These are phyloP conservation scores for Trypanosoma avium DNA, from an alignment of 208 protist genomes.

Conservation along the genomic window DNA sequence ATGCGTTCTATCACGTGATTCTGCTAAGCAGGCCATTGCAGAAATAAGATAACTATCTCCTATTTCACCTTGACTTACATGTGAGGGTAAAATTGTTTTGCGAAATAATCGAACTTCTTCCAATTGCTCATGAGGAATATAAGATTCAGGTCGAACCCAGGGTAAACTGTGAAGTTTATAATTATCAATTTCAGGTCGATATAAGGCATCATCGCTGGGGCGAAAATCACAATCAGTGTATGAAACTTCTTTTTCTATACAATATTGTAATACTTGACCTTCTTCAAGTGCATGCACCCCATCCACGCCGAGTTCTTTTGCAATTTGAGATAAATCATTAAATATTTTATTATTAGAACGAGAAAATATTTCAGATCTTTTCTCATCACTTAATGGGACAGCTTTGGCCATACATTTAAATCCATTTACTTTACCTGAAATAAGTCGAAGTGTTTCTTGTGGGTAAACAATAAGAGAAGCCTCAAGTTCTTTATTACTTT, in stretches of 20 bases:
- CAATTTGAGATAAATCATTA: constrained; percentile 39
- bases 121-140: constrained; percentile 54
- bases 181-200: constrained; percentile 58
- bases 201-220: constrained; percentile 66
- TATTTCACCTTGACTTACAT: constrained; percentile 73
- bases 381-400: constrained; percentile 53
- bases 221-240: constrained; percentile 73
- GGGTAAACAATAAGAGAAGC: constrained; percentile 64
- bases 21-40: constrained; percentile 57
- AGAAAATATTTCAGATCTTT: constrained; percentile 43
- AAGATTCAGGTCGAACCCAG: constrained; percentile 61
- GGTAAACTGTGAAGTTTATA: constrained; percentile 56
- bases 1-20: constrained; percentile 34
- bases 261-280: constrained; percentile 57
- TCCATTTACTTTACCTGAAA: constrained; percentile 67
- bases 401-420: constrained; percentile 66
- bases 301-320: constrained; percentile 35
- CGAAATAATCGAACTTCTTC: constrained; percentile 74
- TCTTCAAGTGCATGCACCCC: constrained; percentile 43
- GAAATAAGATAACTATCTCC: constrained; percentile 83
- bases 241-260: constrained; percentile 43
- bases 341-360: constrained; percentile 43
- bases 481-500: constrained; percentile 54
- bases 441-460: constrained; percentile 60
- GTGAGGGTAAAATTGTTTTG: constrained; percentile 50